phyloP scores from a whole-genome alignment of 805 yeast genomes.

The Yarrowia hollandica region DNA sequence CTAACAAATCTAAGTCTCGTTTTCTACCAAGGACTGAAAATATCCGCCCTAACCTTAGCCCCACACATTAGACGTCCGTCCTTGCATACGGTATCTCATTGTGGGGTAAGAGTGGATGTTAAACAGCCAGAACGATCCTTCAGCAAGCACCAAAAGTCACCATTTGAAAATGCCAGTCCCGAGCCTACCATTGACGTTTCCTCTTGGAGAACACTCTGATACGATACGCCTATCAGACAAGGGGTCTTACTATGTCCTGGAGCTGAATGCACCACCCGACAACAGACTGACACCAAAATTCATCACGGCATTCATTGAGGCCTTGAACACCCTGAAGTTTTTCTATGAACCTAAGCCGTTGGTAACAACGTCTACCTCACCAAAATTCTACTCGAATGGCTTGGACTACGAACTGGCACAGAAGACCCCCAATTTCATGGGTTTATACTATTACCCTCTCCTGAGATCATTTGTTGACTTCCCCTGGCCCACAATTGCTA shows the following conservation, averaged over 20 bases:
- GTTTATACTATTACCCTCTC: constrained; percentile 39
- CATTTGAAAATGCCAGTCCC: neutral
- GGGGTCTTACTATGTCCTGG: constrained; percentile 39
- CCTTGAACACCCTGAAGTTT: constrained; percentile 39
- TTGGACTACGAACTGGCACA: constrained; percentile 43
- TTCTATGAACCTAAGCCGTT: constrained; percentile 40
- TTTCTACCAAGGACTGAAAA: too few species aligned
- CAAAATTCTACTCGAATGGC: constrained; percentile 46
- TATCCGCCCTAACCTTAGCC: constrained; percentile 10
- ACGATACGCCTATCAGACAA: neutral
- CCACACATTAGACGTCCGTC: neutral
- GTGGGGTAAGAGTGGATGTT: neutral
- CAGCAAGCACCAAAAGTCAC: too few species aligned
- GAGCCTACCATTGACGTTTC: neutral
- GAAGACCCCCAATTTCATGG: constrained; percentile 41
- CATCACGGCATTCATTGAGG: constrained; percentile 40
- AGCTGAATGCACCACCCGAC: constrained; percentile 42
- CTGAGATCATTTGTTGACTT: constrained; percentile 41
- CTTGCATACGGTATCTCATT: constrained; percentile 1
- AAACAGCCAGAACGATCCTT: too few species aligned
- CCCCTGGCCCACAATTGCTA: constrained; percentile 46
- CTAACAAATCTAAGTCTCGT: too few species aligned
- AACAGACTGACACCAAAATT: constrained; percentile 42
- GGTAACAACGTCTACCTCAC: constrained; percentile 41
- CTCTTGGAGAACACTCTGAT: neutral